phyloP scores from a whole-genome alignment of 495 filamentous ascomycete species.

The Hypoxylon subgilvum region DNA sequence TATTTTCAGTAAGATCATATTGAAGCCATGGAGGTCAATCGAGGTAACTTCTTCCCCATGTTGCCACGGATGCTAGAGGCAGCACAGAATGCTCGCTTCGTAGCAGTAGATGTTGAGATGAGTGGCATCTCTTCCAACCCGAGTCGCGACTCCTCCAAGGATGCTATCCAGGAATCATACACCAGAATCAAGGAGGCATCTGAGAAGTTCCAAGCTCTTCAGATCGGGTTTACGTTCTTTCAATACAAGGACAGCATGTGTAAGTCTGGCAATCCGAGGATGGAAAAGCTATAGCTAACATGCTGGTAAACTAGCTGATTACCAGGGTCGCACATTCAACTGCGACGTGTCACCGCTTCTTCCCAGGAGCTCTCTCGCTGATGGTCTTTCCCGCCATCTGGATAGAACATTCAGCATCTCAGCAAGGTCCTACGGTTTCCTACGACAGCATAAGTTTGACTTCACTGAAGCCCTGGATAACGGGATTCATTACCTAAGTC shows the following conservation, averaged over 20 bases:
- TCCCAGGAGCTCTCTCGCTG: conserved; percentile 2
- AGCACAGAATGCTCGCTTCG: conserved; percentile 67
- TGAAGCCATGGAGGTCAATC: conserved; percentile 67
- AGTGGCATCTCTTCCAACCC: conserved; percentile 63
- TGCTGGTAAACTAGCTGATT: conserved; percentile 40
- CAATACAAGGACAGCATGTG: conserved; percentile 57
- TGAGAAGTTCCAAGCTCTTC: conserved; percentile 73
- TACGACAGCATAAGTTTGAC: conserved; percentile 66
- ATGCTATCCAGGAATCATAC: conserved; percentile 69
- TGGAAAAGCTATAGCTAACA: not conserved
- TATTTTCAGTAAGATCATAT: not conserved
- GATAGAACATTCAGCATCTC: conserved; percentile 48
- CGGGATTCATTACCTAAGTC: conserved; percentile 74
- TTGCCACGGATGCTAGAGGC: conserved; percentile 65
- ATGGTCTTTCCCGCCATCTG: conserved; percentile 17
- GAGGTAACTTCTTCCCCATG: conserved; percentile 56
- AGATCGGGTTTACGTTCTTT: conserved; percentile 75
- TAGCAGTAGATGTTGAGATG: conserved; percentile 78
- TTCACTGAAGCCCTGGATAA: conserved; percentile 61
- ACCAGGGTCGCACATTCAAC: conserved; percentile 65
- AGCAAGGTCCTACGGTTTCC: conserved; percentile 64
- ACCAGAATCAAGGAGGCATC: conserved; percentile 67
- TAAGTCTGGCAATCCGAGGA: not conserved
- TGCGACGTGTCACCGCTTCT: conserved; percentile 65
- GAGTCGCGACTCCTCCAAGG: conserved; percentile 14